Conservation (phyloP, 176 grass and related monocot species). For the Aegilops tauschii region DNA sequence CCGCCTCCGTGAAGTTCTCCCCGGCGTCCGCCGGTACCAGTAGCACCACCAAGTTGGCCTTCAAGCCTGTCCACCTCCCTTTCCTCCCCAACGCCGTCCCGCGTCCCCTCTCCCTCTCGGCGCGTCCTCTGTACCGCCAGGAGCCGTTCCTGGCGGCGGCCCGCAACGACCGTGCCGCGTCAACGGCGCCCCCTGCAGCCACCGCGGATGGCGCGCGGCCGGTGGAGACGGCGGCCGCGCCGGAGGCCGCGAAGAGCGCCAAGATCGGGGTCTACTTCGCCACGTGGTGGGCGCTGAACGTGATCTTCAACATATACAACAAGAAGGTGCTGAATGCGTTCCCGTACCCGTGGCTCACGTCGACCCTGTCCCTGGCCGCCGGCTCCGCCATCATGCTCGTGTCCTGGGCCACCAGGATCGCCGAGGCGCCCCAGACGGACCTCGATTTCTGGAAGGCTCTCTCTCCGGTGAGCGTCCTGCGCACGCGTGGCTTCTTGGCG, state of each 20-base stretch:
- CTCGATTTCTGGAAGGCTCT: conserved; percentile 88
- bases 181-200: conserved; percentile 27
- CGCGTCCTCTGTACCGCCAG: conserved; percentile 58
- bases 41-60: not conserved
- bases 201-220: conserved; percentile 39
- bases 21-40: not conserved
- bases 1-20: conserved; percentile 39
- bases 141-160: not conserved
- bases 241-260: conserved; percentile 29
- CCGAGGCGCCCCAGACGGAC: conserved; percentile 66
- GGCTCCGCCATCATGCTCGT: conserved; percentile 93
- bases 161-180: conserved; percentile 19
- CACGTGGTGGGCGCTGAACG: conserved; percentile 95
- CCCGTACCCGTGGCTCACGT: conserved; percentile 88
- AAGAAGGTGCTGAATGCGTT: conserved; percentile 97
- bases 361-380: conserved; percentile 84
- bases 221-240: conserved; percentile 8
- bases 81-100: not conserved
- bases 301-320: conserved; percentile 99
- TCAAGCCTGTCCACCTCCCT: conserved; percentile 50
- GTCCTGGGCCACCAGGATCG: conserved; percentile 71
- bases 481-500: not conserved
- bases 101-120: conserved; percentile 26
- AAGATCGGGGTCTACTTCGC: conserved; percentile 92
- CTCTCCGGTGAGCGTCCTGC: conserved; percentile 51